Conservation (phyloP, 2,329 filamentous ascomycete genomes). For the Scedosporium aurantiacum region DNA sequence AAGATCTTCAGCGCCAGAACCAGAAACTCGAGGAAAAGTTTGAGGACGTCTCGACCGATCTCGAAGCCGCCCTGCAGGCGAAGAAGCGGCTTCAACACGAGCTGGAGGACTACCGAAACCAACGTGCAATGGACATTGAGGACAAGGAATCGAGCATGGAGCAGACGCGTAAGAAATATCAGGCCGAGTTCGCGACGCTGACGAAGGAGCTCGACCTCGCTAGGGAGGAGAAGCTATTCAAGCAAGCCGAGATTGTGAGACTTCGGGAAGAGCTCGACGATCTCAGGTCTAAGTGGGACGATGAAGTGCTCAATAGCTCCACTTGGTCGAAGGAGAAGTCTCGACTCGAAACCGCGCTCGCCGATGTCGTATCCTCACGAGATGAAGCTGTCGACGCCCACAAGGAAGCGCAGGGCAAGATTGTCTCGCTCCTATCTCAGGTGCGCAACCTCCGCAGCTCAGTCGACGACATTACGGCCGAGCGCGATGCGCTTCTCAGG, state of each 20-base stretch:
- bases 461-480: constrained; percentile 74
- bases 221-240: constrained; percentile 77
- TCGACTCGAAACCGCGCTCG: constrained; percentile 76
- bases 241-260: constrained; percentile 74
- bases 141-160: constrained; percentile 95
- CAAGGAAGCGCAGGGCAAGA: constrained; percentile 88
- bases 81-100: constrained; percentile 95
- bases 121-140: constrained; percentile 90
- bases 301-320: constrained; percentile 93
- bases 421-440: constrained; percentile 81
- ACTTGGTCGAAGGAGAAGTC: constrained; percentile 98
- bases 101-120: constrained; percentile 91
- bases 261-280: constrained; percentile 95
- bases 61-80: constrained; percentile 72
- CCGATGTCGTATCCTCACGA: constrained; percentile 79
- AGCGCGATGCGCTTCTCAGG: constrained; percentile 72
- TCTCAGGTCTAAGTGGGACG: constrained; percentile 91
- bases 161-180: constrained; percentile 95
- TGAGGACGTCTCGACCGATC: constrained; percentile 83
- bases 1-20: constrained; percentile 81
- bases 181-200: constrained; percentile 78
- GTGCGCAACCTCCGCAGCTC: constrained; percentile 73
- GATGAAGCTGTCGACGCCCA: constrained; percentile 90
- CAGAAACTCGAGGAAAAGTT: constrained; percentile 84
- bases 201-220: constrained; percentile 90